Conservation (phyloP, 305 asterid genomes). For the Solanum hybrid region DNA sequence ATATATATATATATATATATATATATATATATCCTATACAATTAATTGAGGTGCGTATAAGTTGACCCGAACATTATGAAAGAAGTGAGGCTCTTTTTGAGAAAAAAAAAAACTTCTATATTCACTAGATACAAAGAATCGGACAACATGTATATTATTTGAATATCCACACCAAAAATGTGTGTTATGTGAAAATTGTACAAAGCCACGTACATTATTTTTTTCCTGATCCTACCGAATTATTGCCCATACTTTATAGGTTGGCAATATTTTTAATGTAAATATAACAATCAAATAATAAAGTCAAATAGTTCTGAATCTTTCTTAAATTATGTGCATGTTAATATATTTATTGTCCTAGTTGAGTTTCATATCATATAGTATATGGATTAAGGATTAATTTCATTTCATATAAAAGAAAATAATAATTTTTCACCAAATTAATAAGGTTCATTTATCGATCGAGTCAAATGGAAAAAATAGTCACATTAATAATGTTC, state of each 20-base stretch:
- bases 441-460: neutral
- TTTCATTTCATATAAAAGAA: neutral
- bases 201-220: neutral
- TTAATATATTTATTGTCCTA: neutral
- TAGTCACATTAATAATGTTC: neutral
- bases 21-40: neutral
- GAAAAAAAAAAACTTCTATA: neutral
- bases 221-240: neutral
- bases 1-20: too few species aligned
- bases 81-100: neutral
- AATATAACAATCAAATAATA: neutral
- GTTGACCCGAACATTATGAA: rapidly evolving
- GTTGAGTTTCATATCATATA: neutral
- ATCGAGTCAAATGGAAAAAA: neutral
- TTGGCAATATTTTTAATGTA: neutral
- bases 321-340: neutral
- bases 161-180: neutral
- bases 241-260: neutral
- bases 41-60: neutral
- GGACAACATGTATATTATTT: neutral
- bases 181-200: neutral
- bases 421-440: neutral
- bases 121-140: neutral
- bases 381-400: neutral
- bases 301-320: neutral